phyloP scores from a whole-genome alignment of 2,329 filamentous ascomycete genomes.

The Fusarium zealandicum region DNA sequence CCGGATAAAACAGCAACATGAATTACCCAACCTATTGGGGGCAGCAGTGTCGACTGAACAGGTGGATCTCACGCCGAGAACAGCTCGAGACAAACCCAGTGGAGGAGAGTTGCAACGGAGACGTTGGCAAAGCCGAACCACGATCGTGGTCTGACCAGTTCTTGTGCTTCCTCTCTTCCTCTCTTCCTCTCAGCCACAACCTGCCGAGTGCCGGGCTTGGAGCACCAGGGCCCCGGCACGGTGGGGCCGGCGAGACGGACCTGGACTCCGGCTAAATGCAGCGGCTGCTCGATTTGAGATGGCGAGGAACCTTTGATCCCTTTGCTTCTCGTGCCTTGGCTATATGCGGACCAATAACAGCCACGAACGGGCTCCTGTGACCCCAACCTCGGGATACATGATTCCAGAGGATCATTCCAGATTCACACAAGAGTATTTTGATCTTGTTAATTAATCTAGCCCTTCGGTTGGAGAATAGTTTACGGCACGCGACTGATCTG shows the following conservation, averaged over 20 bases:
- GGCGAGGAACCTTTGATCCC: conserved; percentile 12
- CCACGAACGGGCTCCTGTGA: not conserved
- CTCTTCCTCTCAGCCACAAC: conserved; percentile 9
- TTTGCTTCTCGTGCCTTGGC: not conserved
- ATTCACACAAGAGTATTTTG: not conserved
- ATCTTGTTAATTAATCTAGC: not conserved
- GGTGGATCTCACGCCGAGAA: too few relatives aligned
- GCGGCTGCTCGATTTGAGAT: not conserved
- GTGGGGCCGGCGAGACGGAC: not conserved
- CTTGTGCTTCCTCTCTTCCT: not conserved
- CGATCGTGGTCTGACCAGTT: conserved; percentile 17
- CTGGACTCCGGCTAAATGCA: conserved; percentile 21
- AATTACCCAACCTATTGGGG: conserved; percentile 11
- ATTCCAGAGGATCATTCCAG: conserved; percentile 12
- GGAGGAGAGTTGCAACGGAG: too few relatives aligned
- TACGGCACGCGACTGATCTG: too few relatives aligned
- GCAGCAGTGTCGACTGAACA: too few relatives aligned
- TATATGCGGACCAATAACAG: conserved; percentile 27
- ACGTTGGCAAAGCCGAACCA: too few relatives aligned
- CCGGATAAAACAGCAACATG: conserved; percentile 9
- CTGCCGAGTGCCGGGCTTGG: conserved; percentile 2
- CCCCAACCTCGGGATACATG: conserved; percentile 1
- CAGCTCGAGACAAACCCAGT: too few relatives aligned
- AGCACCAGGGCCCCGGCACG: not conserved
- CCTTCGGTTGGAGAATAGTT: not conserved